Evolutionary conservation across 2,329 filamentous ascomycete species (phyloP).

Genomic region (Neurospora crassa): DNA sequence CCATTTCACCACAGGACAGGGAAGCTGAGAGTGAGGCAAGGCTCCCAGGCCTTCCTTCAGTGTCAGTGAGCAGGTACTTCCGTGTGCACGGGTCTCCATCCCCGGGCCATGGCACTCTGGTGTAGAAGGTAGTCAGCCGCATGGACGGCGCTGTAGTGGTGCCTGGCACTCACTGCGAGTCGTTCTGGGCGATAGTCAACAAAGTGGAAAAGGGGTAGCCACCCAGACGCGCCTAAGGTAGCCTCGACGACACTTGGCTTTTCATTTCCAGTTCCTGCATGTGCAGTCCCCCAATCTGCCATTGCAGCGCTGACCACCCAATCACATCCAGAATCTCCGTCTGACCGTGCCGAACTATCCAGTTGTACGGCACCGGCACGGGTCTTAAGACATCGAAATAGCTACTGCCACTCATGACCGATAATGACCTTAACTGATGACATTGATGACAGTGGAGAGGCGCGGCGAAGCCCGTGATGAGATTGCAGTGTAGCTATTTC

Average conservation of each 20-base stretch:
- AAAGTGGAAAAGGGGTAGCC: constrained; percentile 15
- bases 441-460: not conserved
- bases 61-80: not conserved
- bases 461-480: not conserved
- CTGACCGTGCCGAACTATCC: not conserved
- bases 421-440: not conserved
- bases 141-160: not conserved
- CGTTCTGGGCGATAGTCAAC: not conserved
- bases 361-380: not conserved
- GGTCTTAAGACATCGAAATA: not conserved
- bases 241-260: constrained; percentile 7
- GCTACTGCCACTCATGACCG: not conserved
- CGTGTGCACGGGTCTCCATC: not conserved
- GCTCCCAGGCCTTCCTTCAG: not conserved
- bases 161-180: not conserved
- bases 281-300: constrained; percentile 15
- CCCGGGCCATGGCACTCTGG: not conserved
- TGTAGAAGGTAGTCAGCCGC: not conserved
- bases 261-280: constrained; percentile 22
- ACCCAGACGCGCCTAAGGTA: constrained; percentile 4
- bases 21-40: not conserved
- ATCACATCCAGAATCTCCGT: constrained; percentile 12
- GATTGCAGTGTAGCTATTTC: not conserved
- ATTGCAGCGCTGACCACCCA: constrained; percentile 13
- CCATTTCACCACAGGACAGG: not conserved